A percentile compares a stretch with the other conserved stretches of the same genome.
These are phyloP conservation scores for Chrysanthemum makinoi DNA, from an alignment of 129 eudicot species.

Conservation along the genomic window DNA sequence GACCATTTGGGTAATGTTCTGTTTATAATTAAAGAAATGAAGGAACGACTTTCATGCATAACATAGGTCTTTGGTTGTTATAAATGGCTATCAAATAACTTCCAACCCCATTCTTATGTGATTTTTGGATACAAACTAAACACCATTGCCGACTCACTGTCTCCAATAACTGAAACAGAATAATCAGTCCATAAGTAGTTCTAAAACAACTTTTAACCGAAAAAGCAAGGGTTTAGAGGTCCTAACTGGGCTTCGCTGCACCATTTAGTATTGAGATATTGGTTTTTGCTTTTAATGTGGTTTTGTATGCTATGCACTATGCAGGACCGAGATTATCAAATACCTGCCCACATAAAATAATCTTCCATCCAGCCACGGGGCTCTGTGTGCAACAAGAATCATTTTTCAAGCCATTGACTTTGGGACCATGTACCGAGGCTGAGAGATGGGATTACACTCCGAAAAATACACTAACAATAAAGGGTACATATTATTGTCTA, in stretches of 20 bases:
- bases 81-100: too few relatives aligned
- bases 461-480: conserved; percentile 47
- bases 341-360: conserved; percentile 41
- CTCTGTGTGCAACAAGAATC: conserved; percentile 54
- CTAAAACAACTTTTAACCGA: background rate
- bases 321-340: conserved; percentile 73
- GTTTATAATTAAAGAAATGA: too few relatives aligned
- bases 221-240: background rate
- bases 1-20: background rate
- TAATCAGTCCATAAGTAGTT: too few relatives aligned
- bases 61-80: too few relatives aligned
- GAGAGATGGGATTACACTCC: conserved; percentile 69
- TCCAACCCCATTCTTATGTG: too few relatives aligned
- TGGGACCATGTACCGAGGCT: conserved; percentile 73
- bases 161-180: too few relatives aligned
- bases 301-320: conserved; percentile 38
- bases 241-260: background rate
- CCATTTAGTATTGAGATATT: background rate
- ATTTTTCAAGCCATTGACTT: conserved; percentile 33
- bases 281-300: background rate
- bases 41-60: too few relatives aligned
- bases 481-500: conserved; percentile 68
- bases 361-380: conserved; percentile 86
- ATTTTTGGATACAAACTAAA: too few relatives aligned
- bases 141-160: too few relatives aligned